phyloP scores from a whole-genome alignment of 805 yeast genomes.

The Ogataea chonburiensis region DNA sequence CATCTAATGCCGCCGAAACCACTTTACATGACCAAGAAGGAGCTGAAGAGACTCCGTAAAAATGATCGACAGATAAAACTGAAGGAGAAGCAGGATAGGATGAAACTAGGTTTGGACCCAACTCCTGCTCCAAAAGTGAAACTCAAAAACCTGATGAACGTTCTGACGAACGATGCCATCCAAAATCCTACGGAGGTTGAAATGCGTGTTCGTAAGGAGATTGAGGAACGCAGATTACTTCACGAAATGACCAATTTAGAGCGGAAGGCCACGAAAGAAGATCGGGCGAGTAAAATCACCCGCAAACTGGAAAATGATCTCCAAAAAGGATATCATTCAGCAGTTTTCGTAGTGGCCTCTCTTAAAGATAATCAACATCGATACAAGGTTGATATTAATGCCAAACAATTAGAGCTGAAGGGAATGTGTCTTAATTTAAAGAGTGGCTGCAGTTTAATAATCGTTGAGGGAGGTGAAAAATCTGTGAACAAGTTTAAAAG shows the following conservation, averaged over 20 bases:
- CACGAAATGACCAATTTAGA: conserved; percentile 64
- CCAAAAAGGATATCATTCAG: conserved; percentile 47
- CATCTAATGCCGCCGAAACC: conserved; percentile 41
- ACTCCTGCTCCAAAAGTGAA: conserved; percentile 90
- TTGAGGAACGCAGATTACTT: conserved; percentile 52
- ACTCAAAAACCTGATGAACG: conserved; percentile 80
- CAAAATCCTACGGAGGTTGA: conserved; percentile 89
- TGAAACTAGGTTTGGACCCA: conserved; percentile 77
- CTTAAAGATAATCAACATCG: conserved; percentile 64
- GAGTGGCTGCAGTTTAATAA: conserved; percentile 51
- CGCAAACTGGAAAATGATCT: conserved; percentile 49
- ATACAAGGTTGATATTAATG: conserved; percentile 77
- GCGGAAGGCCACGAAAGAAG: conserved; percentile 61
- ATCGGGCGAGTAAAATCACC: conserved; percentile 49
- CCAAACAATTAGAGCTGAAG: conserved; percentile 62
- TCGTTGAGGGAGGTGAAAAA: conserved; percentile 74
- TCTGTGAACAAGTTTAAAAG: conserved; percentile 61
- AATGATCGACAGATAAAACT: conserved; percentile 62
- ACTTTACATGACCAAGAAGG: conserved; percentile 70
- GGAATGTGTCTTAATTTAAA: conserved; percentile 59
- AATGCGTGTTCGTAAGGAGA: conserved; percentile 63
- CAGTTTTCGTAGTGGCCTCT: conserved; percentile 57
- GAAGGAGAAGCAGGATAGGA: conserved; percentile 73
- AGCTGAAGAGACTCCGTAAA: conserved; percentile 68
- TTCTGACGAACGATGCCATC: conserved; percentile 79